A percentile compares a stretch with the other conserved stretches of the same genome.
These are phyloP conservation scores for Naganishia friedmannii DNA, from an alignment of 768 basidiomycete species.

Conservation along the genomic window DNA sequence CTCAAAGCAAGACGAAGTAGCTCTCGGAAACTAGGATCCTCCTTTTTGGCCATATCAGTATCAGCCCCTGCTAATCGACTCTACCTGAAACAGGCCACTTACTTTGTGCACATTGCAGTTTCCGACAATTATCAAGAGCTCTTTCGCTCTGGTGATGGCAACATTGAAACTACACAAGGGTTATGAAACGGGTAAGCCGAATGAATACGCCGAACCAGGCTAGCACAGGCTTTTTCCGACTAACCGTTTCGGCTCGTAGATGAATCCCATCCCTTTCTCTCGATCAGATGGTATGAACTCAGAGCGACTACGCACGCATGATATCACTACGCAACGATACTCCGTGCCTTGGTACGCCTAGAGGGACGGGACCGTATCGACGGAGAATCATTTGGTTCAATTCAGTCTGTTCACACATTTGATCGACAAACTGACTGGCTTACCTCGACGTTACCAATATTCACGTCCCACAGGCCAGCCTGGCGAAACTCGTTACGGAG, in stretches of 20 bases:
- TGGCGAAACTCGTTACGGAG: conserved; percentile 44
- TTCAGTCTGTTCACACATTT: neutral
- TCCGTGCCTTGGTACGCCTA: conserved; percentile 52
- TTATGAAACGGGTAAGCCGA: neutral
- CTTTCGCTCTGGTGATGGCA: conserved; percentile 53
- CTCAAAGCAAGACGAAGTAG: conserved; percentile 48
- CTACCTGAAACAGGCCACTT: neutral
- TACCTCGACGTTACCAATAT: conserved; percentile 52
- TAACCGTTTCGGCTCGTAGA: conserved; percentile 49
- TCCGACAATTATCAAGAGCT: conserved; percentile 51
- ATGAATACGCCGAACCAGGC: neutral
- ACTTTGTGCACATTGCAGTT: conserved; percentile 47
- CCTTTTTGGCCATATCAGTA: conserved; percentile 8
- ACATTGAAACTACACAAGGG: conserved; percentile 52
- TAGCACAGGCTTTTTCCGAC: neutral
- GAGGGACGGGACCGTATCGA: too few relatives aligned
- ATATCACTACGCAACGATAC: conserved; percentile 42
- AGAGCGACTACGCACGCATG: conserved; percentile 38
- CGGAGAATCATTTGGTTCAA: neutral
- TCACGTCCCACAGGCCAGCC: conserved; percentile 40
- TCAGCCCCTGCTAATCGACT: too few relatives aligned
- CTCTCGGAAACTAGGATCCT: conserved; percentile 50
- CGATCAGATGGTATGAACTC: conserved; percentile 48
- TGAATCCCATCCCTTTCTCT: conserved; percentile 48
- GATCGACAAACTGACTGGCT: neutral